Evolutionary conservation across 2,329 filamentous ascomycete species (phyloP).

Genomic region (Verticillium tricorpus): DNA sequence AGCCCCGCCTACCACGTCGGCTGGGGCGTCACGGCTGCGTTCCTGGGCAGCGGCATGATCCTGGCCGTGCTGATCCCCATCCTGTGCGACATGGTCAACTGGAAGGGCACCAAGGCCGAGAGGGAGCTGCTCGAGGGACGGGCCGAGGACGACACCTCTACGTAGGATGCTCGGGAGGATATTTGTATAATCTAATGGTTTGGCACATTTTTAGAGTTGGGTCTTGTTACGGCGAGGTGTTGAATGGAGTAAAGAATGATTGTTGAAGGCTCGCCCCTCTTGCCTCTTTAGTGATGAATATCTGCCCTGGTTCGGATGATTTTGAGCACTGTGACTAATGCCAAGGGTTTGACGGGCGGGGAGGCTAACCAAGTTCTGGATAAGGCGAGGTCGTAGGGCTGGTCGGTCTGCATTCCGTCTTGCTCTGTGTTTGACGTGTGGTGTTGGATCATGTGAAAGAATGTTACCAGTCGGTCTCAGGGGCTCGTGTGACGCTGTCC

Average conservation of each 20-base stretch:
- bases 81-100: constrained; percentile 11
- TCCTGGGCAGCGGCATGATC: constrained; percentile 18
- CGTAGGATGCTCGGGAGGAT: background rate
- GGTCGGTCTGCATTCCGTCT: background rate
- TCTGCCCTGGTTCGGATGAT: background rate
- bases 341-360: background rate
- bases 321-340: background rate
- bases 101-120: constrained; percentile 13
- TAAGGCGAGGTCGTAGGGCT: background rate
- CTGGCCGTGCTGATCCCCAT: constrained; percentile 17
- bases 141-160: background rate
- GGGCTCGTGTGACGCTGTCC: no score
- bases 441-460: no score
- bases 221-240: background rate
- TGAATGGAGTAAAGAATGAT: background rate
- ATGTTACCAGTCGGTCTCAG: no score
- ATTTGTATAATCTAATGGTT: background rate
- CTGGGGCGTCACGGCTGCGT: constrained; percentile 22
- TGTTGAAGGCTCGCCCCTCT: background rate
- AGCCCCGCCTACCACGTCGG: constrained; percentile 19
- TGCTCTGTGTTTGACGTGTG: background rate
- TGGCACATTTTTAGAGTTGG: background rate
- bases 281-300: background rate
- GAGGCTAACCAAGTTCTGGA: background rate
- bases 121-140: constrained; percentile 7